These are phyloP conservation scores for Metroxylon sagu DNA, from an alignment of 176 grass and related monocot genomes.

Conservation along the genomic window DNA sequence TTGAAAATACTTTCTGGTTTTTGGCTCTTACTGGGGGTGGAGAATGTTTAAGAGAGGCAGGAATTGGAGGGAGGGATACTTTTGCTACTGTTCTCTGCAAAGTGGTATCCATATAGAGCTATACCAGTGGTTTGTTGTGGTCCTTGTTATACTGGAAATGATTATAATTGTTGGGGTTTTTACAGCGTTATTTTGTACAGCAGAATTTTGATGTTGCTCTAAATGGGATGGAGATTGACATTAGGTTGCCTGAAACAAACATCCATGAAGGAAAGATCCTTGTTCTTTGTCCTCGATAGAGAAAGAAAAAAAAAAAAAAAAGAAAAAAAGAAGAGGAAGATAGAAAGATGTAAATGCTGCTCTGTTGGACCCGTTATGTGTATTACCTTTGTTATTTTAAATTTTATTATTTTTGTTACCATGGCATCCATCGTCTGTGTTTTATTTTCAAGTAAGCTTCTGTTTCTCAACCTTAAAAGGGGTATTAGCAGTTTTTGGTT, in stretches of 20 bases:
- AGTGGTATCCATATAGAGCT: slow-evolving; percentile 2
- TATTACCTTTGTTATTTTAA: slow-evolving; percentile 1
- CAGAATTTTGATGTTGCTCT: slow-evolving; percentile 31
- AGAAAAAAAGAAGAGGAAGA: not conserved
- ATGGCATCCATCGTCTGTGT: too few species aligned
- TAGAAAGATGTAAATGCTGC: not conserved
- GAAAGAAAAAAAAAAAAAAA: not conserved
- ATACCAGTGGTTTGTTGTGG: slow-evolving; percentile 11
- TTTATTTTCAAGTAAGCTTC: too few species aligned
- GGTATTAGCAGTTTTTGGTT: too few species aligned
- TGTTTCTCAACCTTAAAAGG: too few species aligned
- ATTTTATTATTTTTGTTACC: not conserved
- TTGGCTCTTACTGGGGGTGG: too few species aligned
- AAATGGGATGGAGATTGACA: slow-evolving; percentile 25
- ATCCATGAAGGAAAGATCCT: not conserved
- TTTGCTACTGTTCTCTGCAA: too few species aligned
- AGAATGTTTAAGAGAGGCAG: too few species aligned
- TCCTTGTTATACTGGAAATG: slow-evolving; percentile 17
- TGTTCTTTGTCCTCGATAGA: slow-evolving; percentile 21
- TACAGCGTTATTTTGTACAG: slow-evolving; percentile 40
- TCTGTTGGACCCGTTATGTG: not conserved
- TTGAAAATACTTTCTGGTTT: not conserved
- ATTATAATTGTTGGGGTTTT: slow-evolving; percentile 13
- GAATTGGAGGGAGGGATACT: too few species aligned
- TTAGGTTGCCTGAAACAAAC: not conserved